Conservation (phyloP, 2,329 filamentous ascomycete species). For the Trichoderma hamatum region DNA sequence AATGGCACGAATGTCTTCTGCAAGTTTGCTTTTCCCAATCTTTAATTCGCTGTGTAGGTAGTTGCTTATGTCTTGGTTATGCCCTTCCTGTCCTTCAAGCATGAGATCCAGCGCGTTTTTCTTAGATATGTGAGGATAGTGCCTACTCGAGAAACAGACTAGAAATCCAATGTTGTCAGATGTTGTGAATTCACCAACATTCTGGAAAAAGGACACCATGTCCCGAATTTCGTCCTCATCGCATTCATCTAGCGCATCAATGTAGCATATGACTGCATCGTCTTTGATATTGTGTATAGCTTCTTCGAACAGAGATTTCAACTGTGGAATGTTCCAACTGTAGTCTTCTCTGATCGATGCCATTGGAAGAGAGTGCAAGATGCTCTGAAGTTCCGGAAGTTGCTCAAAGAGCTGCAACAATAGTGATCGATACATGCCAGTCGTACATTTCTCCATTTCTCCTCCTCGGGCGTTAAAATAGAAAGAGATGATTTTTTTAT, state of each 20-base stretch:
- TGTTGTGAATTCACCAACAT: conserved; percentile 38
- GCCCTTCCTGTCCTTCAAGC: conserved; percentile 34
- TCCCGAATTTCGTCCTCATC: conserved; percentile 44
- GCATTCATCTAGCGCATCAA: conserved; percentile 53
- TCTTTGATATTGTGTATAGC: conserved; percentile 26
- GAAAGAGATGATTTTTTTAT: conserved; percentile 43
- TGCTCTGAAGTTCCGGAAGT: conserved; percentile 31
- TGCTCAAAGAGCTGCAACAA: conserved; percentile 45
- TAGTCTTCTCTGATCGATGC: conserved; percentile 44
- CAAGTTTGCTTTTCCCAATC: conserved; percentile 36
- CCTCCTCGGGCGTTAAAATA: conserved; percentile 55
- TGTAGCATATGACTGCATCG: conserved; percentile 36
- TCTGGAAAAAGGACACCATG: conserved; percentile 48
- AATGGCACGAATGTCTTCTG: conserved; percentile 28
- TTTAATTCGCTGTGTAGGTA: conserved; percentile 35
- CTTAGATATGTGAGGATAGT: conserved; percentile 49
- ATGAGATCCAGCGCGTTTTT: conserved; percentile 33
- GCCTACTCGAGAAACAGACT: conserved; percentile 51
- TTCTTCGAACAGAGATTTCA: conserved; percentile 31
- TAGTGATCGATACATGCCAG: conserved; percentile 55
- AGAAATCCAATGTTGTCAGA: conserved; percentile 31
- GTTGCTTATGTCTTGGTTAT: conserved; percentile 34
- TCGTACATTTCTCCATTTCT: conserved; percentile 47
- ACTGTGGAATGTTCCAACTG: conserved; percentile 5
- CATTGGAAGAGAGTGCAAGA: conserved; percentile 57